Evolutionary conservation across 495 filamentous ascomycete species (phyloP), one percentile per base, ranked within the genome.

Genomic region (Penicillium pulvis): DNA sequence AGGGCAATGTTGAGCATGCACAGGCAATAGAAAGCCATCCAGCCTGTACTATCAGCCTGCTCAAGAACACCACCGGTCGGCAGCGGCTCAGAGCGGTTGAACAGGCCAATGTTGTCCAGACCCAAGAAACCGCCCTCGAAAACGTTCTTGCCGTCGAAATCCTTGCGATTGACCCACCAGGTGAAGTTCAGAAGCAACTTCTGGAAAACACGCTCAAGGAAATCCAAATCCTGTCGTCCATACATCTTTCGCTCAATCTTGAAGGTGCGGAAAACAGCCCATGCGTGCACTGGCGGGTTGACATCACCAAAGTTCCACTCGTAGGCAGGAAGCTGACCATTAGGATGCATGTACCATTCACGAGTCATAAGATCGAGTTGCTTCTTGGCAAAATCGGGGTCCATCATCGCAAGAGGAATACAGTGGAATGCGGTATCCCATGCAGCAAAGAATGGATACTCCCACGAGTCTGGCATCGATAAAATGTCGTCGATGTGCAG

Each of bases 331-430:
- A 97, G 78, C 73, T 98, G 93, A 45, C 93, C 93, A 65, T 98
- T 98, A 17, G 93, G 93, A 78, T 98, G 93, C 89, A 96, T 97
- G 79, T 98, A 98, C 93, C 93, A 97, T 76, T 97, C 93, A 58
- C 93, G 82, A 10, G 93, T 98, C 63, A 98, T 89, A 16, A 98
- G 76, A 71, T 98, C 93, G 20, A 98, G 83, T 71, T 98, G 93
- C 77, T 95, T 96, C 83, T 98, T 98, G 17, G 93, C 93, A 61
- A 96, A 97, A 30, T 97, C 93, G 0, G 93, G 93, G 61, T 97
- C 93, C 53, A 97, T 92, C 93, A 97, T 96, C 9, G 93, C 90
- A 58, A 98, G 75, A 3, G 93, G 91, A 62, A 98, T 96, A 67
- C 91, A 94, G 70, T 98, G 93, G 76, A 97, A 98, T 3, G 92